Evolutionary conservation across 768 basidiomycete genomes (phyloP).

Genomic region (Pulveroboletus sp.): DNA sequence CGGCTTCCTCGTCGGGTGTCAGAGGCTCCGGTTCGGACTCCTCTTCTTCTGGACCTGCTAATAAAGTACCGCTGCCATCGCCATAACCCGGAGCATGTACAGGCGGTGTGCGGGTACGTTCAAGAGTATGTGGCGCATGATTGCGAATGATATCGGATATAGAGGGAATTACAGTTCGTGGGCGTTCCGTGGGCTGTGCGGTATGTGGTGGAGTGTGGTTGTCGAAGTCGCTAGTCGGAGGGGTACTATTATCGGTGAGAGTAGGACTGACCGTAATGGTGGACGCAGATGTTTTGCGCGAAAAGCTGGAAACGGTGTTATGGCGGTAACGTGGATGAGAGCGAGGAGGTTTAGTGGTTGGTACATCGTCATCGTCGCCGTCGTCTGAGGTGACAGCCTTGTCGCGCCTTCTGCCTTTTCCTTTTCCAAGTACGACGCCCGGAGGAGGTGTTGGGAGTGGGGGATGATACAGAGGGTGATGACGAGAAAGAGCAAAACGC

Average conservation of each 20-base stretch:
- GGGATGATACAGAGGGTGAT: conserved; percentile 77
- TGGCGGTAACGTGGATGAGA: conserved; percentile 19
- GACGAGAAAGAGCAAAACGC: conserved; percentile 52
- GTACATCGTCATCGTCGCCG: conserved; percentile 38
- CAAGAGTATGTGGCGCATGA: conserved; percentile 59
- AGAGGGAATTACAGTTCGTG: conserved; percentile 61
- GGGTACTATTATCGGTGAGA: conserved; percentile 14
- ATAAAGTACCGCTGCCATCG: conserved; percentile 42
- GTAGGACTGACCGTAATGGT: conserved; percentile 28
- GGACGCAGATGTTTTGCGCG: conserved; percentile 26
- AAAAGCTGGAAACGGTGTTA: conserved; percentile 15
- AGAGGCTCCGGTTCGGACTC: conserved; percentile 48
- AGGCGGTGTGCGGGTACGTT: conserved; percentile 42
- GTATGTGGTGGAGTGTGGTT: conserved; percentile 7
- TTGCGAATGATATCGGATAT: conserved; percentile 86
- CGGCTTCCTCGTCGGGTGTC: conserved; percentile 53
- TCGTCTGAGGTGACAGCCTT: conserved; percentile 44
- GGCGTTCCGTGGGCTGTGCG: conserved; percentile 25
- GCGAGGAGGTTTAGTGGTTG: conserved; percentile 15
- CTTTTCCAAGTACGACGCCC: conserved; percentile 62
- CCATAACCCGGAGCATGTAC: conserved; percentile 27
- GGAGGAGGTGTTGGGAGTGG: conserved; percentile 82
- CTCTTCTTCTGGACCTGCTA: conserved; percentile 45
- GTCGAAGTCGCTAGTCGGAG: conserved; percentile 7
- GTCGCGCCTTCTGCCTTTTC: conserved; percentile 28